Evolutionary conservation across 1,139 yeast genomes (phyloP).

Genomic region (Debaryomyces psychrophilus): DNA sequence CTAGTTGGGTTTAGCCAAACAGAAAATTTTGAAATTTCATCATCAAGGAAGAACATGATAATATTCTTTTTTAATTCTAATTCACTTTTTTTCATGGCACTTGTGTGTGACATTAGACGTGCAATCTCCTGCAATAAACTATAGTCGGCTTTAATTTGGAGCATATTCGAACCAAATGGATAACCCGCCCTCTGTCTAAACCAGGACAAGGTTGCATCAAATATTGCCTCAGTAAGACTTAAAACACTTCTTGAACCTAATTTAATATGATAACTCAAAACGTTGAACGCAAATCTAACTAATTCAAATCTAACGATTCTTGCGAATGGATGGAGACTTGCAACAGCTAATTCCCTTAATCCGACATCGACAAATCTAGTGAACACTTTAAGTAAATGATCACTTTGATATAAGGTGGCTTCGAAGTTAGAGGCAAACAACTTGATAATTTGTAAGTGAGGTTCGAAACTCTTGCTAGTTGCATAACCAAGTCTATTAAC

Average conservation of each 20-base stretch:
- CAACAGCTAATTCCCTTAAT: conserved; percentile 54
- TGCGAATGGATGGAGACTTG: conserved; percentile 83
- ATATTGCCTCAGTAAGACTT: conserved; percentile 52
- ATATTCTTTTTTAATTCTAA: conserved; percentile 53
- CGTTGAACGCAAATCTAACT: conserved; percentile 66
- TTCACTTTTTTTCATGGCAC: conserved; percentile 25
- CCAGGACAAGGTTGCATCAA: conserved; percentile 79
- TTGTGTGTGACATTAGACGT: conserved; percentile 28
- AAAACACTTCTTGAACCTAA: conserved; percentile 50
- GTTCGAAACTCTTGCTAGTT: conserved; percentile 60
- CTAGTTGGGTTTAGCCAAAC: conserved; percentile 77
- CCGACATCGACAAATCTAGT: conserved; percentile 65
- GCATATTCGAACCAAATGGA: conserved; percentile 84
- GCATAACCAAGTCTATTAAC: conserved; percentile 55
- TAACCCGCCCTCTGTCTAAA: conserved; percentile 64
- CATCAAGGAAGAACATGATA: conserved; percentile 65
- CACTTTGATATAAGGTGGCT: conserved; percentile 75
- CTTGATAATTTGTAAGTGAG: conserved; percentile 70
- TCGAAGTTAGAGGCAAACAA: conserved; percentile 82
- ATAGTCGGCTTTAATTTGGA: conserved; percentile 72
- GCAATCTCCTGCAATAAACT: conserved; percentile 60
- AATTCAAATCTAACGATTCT: conserved; percentile 76
- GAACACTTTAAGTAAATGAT: conserved; percentile 69
- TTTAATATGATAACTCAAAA: conserved; percentile 58
- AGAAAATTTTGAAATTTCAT: conserved; percentile 70